Conservation (phyloP, 2,329 filamentous ascomycete genomes). For the Rutstroemia sydowiana region DNA sequence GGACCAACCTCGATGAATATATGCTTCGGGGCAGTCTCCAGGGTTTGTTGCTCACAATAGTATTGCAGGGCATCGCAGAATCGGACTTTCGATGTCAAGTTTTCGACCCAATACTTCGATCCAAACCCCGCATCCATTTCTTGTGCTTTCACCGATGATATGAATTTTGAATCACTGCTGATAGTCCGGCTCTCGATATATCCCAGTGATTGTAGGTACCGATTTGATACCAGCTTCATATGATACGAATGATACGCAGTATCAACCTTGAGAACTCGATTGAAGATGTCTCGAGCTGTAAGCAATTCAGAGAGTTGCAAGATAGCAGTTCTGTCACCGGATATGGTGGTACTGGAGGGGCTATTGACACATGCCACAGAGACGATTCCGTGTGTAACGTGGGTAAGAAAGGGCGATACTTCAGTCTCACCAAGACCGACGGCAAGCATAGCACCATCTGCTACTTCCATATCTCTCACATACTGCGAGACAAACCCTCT, state of each 20-base stretch:
- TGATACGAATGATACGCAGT: conserved; percentile 36
- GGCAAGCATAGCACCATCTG: conserved; percentile 46
- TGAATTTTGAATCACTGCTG: conserved; percentile 31
- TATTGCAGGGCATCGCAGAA: conserved; percentile 32
- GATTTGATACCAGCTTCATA: conserved; percentile 26
- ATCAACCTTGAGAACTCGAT: conserved; percentile 31
- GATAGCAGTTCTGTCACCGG: conserved; percentile 19
- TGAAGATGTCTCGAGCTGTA: conserved; percentile 25
- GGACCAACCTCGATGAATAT: conserved; percentile 28
- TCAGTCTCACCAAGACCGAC: conserved; percentile 32
- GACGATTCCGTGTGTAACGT: conserved; percentile 12
- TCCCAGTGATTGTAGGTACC: conserved; percentile 19
- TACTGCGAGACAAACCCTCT: conserved; percentile 13
- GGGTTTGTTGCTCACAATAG: not conserved
- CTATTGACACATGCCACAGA: conserved; percentile 31
- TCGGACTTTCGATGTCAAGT: conserved; percentile 38
- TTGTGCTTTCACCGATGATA: conserved; percentile 36
- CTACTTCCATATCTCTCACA: conserved; percentile 14
- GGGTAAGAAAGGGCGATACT: conserved; percentile 1
- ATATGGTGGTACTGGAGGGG: conserved; percentile 23
- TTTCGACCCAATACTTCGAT: conserved; percentile 38
- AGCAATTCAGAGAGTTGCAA: conserved; percentile 12
- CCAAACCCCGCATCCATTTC: conserved; percentile 17
- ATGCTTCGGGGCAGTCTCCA: not conserved
- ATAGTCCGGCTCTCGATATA: not conserved